Evolutionary conservation across 2,329 filamentous ascomycete genomes (phyloP), one percentile per base, ranked within the genome.

Genomic region (Fusarium staphyleae): DNA sequence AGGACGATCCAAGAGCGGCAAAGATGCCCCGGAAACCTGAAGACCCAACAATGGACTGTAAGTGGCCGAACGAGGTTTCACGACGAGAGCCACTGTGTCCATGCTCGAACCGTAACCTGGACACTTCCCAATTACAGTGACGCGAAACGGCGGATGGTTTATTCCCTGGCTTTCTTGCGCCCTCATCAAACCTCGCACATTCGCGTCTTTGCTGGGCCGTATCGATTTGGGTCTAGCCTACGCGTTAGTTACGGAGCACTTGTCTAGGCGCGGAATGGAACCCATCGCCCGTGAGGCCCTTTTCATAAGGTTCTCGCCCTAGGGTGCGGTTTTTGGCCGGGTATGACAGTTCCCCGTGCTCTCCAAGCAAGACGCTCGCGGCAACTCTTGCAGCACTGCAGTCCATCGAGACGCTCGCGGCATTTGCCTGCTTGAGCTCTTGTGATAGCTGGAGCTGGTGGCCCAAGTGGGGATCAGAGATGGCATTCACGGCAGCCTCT

Each of bases 361-460:
- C 37, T 40, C 11, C 14, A 18, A 26, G 15, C 28, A 14, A 19
- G 54, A 33, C 49, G 52, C 45, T 46, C 60, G 60, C 62, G 33
- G 43, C 24, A 47, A 35, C 11, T 45, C 19, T 37, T 37, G 34
- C 43, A 30, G 26, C 34, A 37, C 40, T 61, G n/a, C n/a, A n/a
- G n/a, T n/a, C n/a, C n/a, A n/a, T n/a, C 28, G 13, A 19, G 54
- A 33, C 49, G 52, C 45, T 46, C 60, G 60, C 62, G 33, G 43
- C 24, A 47, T 43, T 64, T 63, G 28, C 55, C 55, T 51, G 34
- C 49, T 62, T 57, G 35, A 48, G 60, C 34, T 37, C 36, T 43
- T 43, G 60, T 59, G 52, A 41, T 41, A 59, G 54, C 45, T 15
- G 22, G 16, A 36, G 36, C 32, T 47, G 48, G 52, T 49, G 52